These are phyloP conservation scores for Logfia minima DNA, from an alignment of 129 eudicot genomes.

Conservation along the genomic window DNA sequence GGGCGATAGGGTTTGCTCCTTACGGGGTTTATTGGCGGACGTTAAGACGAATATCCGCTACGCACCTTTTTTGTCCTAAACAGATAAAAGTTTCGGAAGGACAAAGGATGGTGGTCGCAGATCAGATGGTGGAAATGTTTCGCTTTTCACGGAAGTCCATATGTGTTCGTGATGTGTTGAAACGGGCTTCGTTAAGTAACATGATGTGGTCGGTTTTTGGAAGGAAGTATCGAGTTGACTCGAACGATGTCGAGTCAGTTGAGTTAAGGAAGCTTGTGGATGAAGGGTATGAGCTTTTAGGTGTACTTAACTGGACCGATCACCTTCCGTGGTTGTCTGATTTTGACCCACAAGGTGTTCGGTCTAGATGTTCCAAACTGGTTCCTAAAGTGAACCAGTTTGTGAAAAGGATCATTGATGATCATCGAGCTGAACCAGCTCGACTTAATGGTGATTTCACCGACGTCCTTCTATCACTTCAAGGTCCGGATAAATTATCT, in stretches of 20 bases:
- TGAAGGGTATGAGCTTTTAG: slow-evolving; percentile 82
- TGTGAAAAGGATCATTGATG: slow-evolving; percentile 59
- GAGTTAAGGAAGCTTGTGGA: slow-evolving; percentile 67
- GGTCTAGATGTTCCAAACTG: slow-evolving; percentile 65
- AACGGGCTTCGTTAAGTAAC: slow-evolving; percentile 68
- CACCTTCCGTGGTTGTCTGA: slow-evolving; percentile 75
- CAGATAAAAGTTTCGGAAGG: slow-evolving; percentile 57
- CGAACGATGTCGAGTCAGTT: slow-evolving; percentile 31
- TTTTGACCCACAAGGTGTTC: slow-evolving; percentile 65
- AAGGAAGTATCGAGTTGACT: slow-evolving; percentile 36
- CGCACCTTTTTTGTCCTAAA: slow-evolving; percentile 76
- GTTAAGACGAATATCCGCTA: slow-evolving; percentile 59
- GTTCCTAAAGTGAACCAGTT: slow-evolving; percentile 73
- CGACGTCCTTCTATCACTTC: slow-evolving; percentile 73
- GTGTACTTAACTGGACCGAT: slow-evolving; percentile 75
- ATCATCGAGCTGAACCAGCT: slow-evolving; percentile 44
- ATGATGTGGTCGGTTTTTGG: slow-evolving; percentile 97
- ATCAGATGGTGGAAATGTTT: slow-evolving; percentile 50
- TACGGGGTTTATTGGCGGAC: slow-evolving; percentile 88
- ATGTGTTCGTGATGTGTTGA: slow-evolving; percentile 62
- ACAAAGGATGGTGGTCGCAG: slow-evolving; percentile 46
- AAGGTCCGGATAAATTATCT: slow-evolving; percentile 60
- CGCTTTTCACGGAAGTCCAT: not conserved
- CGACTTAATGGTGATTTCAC: slow-evolving; percentile 52
- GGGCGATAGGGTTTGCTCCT: slow-evolving; percentile 94